These are phyloP conservation scores for Botrytis squamosa DNA, from an alignment of 2,329 filamentous ascomycete genomes.

Conservation along the genomic window DNA sequence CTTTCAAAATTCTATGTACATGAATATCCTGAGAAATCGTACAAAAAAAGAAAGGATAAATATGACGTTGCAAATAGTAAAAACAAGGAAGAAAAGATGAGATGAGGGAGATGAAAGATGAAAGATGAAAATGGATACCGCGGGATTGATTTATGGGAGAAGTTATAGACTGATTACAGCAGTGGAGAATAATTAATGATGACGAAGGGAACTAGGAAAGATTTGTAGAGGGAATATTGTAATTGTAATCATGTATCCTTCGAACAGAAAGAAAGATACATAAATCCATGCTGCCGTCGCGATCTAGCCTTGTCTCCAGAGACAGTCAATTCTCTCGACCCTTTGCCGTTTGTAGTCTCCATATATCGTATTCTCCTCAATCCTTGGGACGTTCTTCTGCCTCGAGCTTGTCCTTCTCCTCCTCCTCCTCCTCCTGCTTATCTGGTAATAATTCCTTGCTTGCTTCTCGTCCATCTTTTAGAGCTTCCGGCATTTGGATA, in stretches of 20 bases:
- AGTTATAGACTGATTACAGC: too few relatives aligned
- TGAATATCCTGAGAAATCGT: accelerated
- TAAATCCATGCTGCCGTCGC: not conserved
- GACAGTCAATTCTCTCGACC: not conserved
- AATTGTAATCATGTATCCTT: not conserved
- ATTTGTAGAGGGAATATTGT: not conserved
- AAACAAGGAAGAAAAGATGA: too few relatives aligned
- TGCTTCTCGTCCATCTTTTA: too few relatives aligned
- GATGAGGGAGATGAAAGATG: too few relatives aligned
- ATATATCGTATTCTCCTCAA: not conserved
- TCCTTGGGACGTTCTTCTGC: not conserved
- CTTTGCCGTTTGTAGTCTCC: not conserved
- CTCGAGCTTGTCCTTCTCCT: not conserved
- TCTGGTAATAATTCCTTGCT: too few relatives aligned
- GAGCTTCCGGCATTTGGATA: not conserved
- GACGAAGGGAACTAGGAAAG: too few relatives aligned
- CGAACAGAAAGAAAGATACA: not conserved
- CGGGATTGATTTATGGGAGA: too few relatives aligned
- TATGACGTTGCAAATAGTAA: too few relatives aligned
- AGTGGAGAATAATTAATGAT: too few relatives aligned
- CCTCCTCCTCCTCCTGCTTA: not conserved
- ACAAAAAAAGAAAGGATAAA: too few relatives aligned
- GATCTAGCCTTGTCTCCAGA: not conserved
- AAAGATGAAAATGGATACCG: too few relatives aligned
- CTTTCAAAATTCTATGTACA: too few relatives aligned